Conservation (phyloP, 352 stramenopile genomes). For the Globisporangium middletonii region DNA sequence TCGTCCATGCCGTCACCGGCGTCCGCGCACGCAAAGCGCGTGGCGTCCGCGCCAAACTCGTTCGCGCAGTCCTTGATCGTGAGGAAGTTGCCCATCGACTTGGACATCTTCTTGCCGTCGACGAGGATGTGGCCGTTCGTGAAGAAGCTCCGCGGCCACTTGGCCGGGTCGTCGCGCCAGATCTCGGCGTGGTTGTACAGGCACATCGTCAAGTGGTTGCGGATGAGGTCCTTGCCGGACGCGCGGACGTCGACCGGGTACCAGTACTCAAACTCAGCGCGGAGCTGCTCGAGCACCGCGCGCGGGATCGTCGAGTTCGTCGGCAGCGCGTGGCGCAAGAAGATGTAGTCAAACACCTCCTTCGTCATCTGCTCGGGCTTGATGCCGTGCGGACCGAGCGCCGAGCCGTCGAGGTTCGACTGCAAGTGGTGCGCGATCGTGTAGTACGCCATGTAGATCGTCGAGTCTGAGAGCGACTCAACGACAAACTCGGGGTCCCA, state of each 20-base stretch:
- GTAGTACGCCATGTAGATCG: conserved; percentile 99
- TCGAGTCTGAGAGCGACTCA: conserved; percentile 99
- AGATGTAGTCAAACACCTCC: conserved; percentile 99
- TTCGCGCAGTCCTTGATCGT: conserved; percentile 97
- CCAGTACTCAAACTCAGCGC: conserved; percentile 99
- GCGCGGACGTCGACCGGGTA: conserved; percentile 99
- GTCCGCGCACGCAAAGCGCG: conserved; percentile 97
- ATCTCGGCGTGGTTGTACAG: conserved; percentile 99
- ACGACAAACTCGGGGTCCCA: conserved; percentile 99
- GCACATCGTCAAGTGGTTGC: conserved; percentile 99
- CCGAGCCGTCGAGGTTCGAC: conserved; percentile 91
- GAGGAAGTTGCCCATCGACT: conserved; percentile 99
- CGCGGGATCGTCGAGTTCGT: conserved; percentile 83
- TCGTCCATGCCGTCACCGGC: conserved; percentile 98
- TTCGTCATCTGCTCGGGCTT: conserved; percentile 88
- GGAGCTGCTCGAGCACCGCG: conserved; percentile 92
- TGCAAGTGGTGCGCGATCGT: conserved; percentile 98
- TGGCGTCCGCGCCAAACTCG: conserved; percentile 95
- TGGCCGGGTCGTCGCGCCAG: conserved; percentile 95
- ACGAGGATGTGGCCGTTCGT: conserved; percentile 97
- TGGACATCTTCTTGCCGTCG: conserved; percentile 99
- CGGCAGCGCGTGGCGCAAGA: conserved; percentile 87
- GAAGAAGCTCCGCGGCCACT: conserved; percentile 98
- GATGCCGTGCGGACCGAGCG: conserved; percentile 83
- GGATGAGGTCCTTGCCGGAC: conserved; percentile 95